Evolutionary conservation across 257 asterid genomes (phyloP).

Genomic region (Forsythia viridissima): DNA sequence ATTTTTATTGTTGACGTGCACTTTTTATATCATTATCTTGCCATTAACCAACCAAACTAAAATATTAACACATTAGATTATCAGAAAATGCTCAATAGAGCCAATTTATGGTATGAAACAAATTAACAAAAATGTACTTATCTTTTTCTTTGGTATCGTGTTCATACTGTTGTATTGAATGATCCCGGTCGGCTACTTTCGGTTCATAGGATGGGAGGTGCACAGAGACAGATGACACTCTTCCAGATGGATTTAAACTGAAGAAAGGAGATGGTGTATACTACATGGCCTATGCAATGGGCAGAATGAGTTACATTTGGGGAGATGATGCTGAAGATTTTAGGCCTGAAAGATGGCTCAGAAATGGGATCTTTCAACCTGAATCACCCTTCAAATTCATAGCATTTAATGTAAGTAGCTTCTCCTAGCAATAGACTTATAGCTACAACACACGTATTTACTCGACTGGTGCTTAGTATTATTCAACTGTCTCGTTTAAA

Average conservation of each 20-base stretch:
- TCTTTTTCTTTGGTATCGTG: not conserved
- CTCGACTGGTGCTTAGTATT: not conserved
- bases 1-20: no score
- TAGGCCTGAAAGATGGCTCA: conserved; percentile 73
- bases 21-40: no score
- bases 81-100: not conserved
- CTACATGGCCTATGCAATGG: conserved; percentile 72
- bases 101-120: not conserved
- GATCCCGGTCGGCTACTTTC: not conserved
- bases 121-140: no score
- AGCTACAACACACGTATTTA: not conserved
- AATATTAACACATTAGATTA: no score
- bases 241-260: conserved; percentile 69
- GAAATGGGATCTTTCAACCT: conserved; percentile 59
- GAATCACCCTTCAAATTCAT: conserved; percentile 71
- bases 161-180: not conserved
- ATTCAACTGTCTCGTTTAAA: not conserved
- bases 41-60: no score
- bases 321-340: conserved; percentile 70
- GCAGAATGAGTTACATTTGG: conserved; percentile 70
- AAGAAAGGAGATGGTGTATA: conserved; percentile 64
- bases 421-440: not conserved
- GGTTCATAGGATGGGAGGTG: conserved; percentile 60
- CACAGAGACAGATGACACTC: conserved; percentile 66
- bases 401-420: conserved; percentile 59